phyloP scores from a whole-genome alignment of 495 filamentous ascomycete genomes.

The Hypoxylon intermedium region DNA sequence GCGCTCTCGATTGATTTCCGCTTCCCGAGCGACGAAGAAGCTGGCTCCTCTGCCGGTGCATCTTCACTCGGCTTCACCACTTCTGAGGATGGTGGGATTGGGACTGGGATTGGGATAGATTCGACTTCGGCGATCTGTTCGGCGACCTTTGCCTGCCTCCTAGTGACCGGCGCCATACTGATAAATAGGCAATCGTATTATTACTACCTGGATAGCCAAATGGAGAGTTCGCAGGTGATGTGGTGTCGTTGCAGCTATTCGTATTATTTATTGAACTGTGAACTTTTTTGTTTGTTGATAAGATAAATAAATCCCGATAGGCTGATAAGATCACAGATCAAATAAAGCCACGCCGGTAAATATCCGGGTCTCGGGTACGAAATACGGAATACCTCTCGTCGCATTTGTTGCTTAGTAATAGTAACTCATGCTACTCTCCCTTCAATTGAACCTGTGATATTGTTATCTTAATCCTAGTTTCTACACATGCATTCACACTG shows the following conservation, averaged over 20 bases:
- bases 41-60: conserved; percentile 4
- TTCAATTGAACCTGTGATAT: no score
- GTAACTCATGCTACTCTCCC: no score
- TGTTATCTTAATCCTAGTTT: neutral
- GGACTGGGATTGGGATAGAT: no score
- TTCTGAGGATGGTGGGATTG: neutral
- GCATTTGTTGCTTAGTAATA: no score
- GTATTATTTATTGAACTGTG: neutral
- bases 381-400: no score
- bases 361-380: no score
- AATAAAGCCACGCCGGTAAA: conserved; percentile 17
- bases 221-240: neutral
- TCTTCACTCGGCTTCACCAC: conserved; percentile 2
- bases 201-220: neutral
- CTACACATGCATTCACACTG: neutral
- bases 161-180: conserved; percentile 37
- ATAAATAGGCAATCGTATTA: neutral
- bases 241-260: neutral
- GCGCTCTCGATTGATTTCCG: conserved; percentile 18
- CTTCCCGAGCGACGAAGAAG: conserved; percentile 22
- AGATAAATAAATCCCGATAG: conserved; percentile 38
- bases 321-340: conserved; percentile 9
- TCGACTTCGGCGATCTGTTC: conserved; percentile 1
- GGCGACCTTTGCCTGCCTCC: conserved; percentile 18
- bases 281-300: conserved; percentile 38